Base-by-base conservation (phyloP, 306 rosid species). In the Gastrolobium villosum region DNA sequence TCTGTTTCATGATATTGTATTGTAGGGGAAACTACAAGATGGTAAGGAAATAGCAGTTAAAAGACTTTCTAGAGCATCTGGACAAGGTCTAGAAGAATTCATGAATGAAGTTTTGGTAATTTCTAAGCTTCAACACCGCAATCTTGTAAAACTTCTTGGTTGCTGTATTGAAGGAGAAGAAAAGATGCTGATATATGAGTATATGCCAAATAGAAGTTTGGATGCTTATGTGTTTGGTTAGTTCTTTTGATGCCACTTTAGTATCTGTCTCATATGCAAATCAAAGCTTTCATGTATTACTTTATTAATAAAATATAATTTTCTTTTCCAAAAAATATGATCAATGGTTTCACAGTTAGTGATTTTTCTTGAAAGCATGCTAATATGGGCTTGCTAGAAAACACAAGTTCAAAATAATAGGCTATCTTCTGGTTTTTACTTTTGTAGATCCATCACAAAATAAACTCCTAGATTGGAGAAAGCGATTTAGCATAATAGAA, bases 41-140 rank as follows among this genome's bases (percentile, higher is more conserved):
- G 84, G 72, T 30, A 39, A 69, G n/a, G 75, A 79, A 32, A 75
- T 84, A 69, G 87, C 81, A 3, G 81, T 84, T 44, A 84, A 79
- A 35, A 69, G 75, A 79, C 82, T 84, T 20, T 84, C 84, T 0
- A 75, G 30, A 68, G 62, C 57, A 15, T 79, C 84, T 5, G 70
- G 81, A 9, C 87, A 84, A 69, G 87, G 87, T n/a, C 36, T 46
- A 55, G 78, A 52, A 71, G 85, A 82, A 70, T 82, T 76, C 74
- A 70, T 53, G 75, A 82, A 82, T 28, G 82, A 82, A 63, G 82
- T 82, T 1, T 39, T 35, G 2, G 64, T 82, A 41, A 70, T 82
- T 70, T 82, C 82, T 40, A 70, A 76, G 82, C 82, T 76, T 70
- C 85, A 82, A 35, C 85, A 82, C n/a, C 75, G 82, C 20, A 82